These are phyloP conservation scores for Phlyctochytrium bullatum DNA, from an alignment of 192 early-diverging fungal genomes.

Conservation along the genomic window DNA sequence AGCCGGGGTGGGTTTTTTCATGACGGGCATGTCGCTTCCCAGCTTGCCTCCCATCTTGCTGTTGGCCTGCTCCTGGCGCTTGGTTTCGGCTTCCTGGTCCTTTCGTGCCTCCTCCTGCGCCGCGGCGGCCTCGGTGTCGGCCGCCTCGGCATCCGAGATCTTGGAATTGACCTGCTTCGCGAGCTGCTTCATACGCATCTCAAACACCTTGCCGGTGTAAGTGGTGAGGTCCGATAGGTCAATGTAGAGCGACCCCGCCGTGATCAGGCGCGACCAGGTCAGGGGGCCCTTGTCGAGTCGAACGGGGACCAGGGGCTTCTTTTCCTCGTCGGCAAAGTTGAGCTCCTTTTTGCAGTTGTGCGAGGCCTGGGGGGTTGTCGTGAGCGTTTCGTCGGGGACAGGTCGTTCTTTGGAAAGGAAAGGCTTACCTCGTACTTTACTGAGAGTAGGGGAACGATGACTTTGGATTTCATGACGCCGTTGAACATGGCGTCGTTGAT, in stretches of 20 bases:
- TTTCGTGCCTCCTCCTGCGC: background rate
- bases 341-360: conserved; percentile 17
- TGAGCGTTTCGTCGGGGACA: background rate
- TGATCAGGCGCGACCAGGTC: conserved; percentile 39
- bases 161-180: background rate
- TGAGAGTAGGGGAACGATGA: background rate
- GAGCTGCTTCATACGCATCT: background rate
- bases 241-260: conserved; percentile 31
- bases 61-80: background rate
- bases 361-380: conserved; percentile 2
- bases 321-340: conserved; percentile 16
- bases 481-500: background rate
- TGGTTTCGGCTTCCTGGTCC: background rate
- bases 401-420: background rate
- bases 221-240: background rate
- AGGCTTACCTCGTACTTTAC: background rate
- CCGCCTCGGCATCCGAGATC: background rate
- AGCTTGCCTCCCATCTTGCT: no score
- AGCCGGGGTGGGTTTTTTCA: background rate
- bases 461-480: background rate
- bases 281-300: conserved; percentile 23
- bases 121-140: background rate
- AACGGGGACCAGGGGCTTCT: conserved; percentile 11
- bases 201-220: background rate
- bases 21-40: no score